Evolutionary conservation across 1,139 yeast genomes (phyloP).

Genomic region (Pneumocystis canis): DNA sequence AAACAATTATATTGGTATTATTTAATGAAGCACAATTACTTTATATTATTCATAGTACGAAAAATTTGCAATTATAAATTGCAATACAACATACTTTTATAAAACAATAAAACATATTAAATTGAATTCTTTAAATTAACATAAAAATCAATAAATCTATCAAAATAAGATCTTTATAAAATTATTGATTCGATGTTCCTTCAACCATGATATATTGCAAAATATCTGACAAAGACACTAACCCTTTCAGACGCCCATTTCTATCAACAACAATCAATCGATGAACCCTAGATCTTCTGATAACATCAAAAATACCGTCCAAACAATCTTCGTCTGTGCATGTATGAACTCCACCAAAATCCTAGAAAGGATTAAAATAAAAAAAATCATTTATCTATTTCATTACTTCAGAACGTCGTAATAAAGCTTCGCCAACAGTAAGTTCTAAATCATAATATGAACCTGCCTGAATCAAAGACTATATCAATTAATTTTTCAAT

Average conservation of each 20-base stretch:
- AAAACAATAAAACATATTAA: neutral
- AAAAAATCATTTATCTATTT: neutral
- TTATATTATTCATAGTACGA: neutral
- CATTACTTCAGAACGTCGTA: slow-evolving; percentile 61
- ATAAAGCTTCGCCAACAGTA: slow-evolving; percentile 89
- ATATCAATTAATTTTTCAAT: neutral
- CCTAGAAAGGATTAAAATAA: slow-evolving; percentile 22
- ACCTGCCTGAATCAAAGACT: slow-evolving; percentile 81
- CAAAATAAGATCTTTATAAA: neutral
- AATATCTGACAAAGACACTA: slow-evolving; percentile 83
- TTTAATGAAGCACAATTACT: neutral
- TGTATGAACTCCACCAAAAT: slow-evolving; percentile 94
- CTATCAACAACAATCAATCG: slow-evolving; percentile 78
- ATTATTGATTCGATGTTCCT: slow-evolving; percentile 34
- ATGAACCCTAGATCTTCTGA: slow-evolving; percentile 79
- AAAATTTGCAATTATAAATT: neutral
- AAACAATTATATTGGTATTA: neutral
- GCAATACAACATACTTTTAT: neutral
- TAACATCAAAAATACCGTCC: slow-evolving; percentile 85
- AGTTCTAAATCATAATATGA: slow-evolving; percentile 79
- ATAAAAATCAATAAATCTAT: neutral
- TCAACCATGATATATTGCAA: slow-evolving; percentile 50
- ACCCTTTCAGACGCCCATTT: slow-evolving; percentile 63
- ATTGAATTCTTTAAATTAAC: neutral
- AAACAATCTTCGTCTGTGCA: slow-evolving; percentile 80